phyloP scores from a whole-genome alignment of 2,329 filamentous ascomycete genomes.

The Rhynchosporium agropyri region DNA sequence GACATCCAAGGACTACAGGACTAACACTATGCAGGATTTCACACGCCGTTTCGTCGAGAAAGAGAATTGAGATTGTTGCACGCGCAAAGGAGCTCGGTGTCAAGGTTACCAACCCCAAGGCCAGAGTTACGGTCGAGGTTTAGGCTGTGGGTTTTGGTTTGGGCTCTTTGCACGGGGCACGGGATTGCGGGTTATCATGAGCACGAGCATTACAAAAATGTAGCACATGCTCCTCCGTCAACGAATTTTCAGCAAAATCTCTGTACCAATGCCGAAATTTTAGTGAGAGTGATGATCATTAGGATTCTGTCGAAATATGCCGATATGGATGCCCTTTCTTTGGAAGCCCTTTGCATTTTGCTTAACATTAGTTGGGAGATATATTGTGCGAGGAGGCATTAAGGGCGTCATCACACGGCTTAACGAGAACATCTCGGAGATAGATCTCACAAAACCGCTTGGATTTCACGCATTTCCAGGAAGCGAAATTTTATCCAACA shows the following conservation, averaged over 20 bases:
- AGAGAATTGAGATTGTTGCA: slow-evolving; percentile 97
- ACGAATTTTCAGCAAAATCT: slow-evolving; percentile 38
- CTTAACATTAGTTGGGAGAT: background rate
- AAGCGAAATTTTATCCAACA: too few relatives aligned
- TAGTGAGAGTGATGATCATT: slow-evolving; percentile 10
- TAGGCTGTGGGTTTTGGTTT: slow-evolving; percentile 50
- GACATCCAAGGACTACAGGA: slow-evolving; percentile 21
- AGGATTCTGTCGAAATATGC: background rate
- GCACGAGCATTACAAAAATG: slow-evolving; percentile 39
- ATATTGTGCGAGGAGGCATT: background rate
- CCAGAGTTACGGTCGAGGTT: slow-evolving; percentile 95
- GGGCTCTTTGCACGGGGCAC: slow-evolving; percentile 41
- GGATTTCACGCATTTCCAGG: too few relatives aligned
- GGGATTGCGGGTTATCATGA: slow-evolving; percentile 42
- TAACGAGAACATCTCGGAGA: too few relatives aligned
- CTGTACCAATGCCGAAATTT: slow-evolving; percentile 2
- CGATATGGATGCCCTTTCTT: background rate
- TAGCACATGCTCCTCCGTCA: slow-evolving; percentile 42
- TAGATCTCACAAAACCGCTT: too few relatives aligned
- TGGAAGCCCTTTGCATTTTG: background rate
- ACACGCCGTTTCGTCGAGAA: slow-evolving; percentile 96
- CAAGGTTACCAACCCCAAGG: slow-evolving; percentile 99
- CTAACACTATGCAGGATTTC: slow-evolving; percentile 73
- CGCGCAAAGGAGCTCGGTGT: slow-evolving; percentile 98
- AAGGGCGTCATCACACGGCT: too few relatives aligned